These are phyloP conservation scores for Phaseolus lunatus DNA, from an alignment of 306 rosid species.

Conservation along the genomic window DNA sequence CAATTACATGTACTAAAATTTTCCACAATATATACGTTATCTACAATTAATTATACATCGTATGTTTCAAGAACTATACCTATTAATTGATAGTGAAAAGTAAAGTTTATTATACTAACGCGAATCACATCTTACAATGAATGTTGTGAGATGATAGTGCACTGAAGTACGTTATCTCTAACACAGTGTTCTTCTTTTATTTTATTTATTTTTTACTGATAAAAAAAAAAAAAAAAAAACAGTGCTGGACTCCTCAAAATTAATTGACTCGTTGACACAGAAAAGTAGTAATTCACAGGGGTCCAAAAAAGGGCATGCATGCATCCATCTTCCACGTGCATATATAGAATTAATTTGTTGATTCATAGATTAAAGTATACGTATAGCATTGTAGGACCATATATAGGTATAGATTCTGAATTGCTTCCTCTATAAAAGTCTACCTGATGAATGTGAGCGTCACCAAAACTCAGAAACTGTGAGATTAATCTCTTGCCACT, in stretches of 20 bases:
- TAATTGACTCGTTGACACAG: constrained; percentile 35
- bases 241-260: constrained; percentile 16
- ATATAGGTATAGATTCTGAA: background rate
- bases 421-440: background rate
- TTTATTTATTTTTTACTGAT: no score
- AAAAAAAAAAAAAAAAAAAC: no score
- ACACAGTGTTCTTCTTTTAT: constrained; percentile 36
- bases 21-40: no score
- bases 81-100: constrained; percentile 4
- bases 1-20: constrained; percentile 13
- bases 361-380: constrained; percentile 6
- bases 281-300: background rate
- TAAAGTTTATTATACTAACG: background rate
- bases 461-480: constrained; percentile 36
- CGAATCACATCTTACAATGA: background rate
- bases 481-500: constrained; percentile 43
- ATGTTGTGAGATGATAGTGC: background rate
- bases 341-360: background rate
- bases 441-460: constrained; percentile 22
- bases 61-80: constrained; percentile 21
- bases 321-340: constrained; percentile 20
- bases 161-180: constrained; percentile 21
- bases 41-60: background rate
- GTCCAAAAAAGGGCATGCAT: background rate
- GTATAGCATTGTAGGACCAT: constrained; percentile 41